These are phyloP conservation scores for Aspergillus sp. DNA, from an alignment of 2,329 filamentous ascomycete genomes.

Conservation along the genomic window DNA sequence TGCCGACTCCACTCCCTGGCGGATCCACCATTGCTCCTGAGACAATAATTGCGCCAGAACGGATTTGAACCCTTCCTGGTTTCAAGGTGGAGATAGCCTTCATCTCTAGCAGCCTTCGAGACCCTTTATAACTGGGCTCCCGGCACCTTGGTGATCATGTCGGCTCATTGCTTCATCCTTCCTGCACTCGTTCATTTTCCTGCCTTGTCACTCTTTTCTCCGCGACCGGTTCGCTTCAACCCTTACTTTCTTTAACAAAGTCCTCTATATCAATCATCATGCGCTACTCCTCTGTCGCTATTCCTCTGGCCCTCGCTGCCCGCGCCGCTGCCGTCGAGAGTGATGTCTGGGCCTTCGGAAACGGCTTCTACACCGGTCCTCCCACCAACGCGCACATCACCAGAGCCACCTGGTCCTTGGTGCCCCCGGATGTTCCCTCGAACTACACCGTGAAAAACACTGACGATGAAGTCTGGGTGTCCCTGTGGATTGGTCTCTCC, in stretches of 20 bases:
- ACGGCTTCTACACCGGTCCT: constrained; percentile 23
- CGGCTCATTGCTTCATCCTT: not conserved
- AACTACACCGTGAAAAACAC: constrained; percentile 4
- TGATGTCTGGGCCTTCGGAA: constrained; percentile 21
- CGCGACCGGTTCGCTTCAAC: not conserved
- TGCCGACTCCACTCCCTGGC: not conserved
- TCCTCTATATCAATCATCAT: constrained; percentile 3
- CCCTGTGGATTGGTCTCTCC: constrained; percentile 21
- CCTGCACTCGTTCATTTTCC: not conserved
- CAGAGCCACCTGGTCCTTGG: constrained; percentile 22
- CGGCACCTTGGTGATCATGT: not conserved
- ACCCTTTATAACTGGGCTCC: not conserved
- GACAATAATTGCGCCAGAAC: constrained; percentile 1
- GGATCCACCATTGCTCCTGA: constrained; percentile 6
- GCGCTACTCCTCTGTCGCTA: constrained; percentile 10
- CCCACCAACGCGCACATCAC: constrained; percentile 19
- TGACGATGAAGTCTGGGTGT: constrained; percentile 19
- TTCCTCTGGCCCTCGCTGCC: constrained; percentile 8
- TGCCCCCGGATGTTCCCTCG: constrained; percentile 16
- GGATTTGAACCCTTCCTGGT: not conserved
- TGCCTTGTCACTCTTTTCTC: not conserved
- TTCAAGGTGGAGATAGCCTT: not conserved
- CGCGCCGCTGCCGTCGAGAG: constrained; percentile 13
- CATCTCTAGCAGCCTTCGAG: not conserved
- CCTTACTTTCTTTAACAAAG: not conserved